A percentile compares a stretch with the other conserved stretches of the same genome.
Conservation (phyloP, 352 stramenopile species). For the Phytophthora colocasiae region DNA sequence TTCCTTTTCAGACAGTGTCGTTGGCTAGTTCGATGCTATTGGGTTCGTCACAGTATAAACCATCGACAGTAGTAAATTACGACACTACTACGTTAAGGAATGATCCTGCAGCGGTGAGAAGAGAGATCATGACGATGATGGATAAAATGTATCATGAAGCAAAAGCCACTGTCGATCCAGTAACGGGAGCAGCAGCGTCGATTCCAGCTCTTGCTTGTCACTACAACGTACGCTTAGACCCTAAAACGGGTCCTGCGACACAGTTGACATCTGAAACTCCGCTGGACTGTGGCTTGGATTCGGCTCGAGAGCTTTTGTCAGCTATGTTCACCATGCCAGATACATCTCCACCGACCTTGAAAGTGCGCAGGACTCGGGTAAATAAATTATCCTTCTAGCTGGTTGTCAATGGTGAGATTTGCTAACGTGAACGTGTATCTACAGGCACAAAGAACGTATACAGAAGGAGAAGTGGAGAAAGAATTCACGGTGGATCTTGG, state of each 20-base stretch:
- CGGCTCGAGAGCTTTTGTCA: slow-evolving; percentile 24
- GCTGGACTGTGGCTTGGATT: slow-evolving; percentile 32
- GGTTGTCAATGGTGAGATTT: too few relatives aligned
- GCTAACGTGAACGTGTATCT: not conserved
- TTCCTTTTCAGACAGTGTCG: slow-evolving; percentile 27
- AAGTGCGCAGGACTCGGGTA: slow-evolving; percentile 31
- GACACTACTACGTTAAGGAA: slow-evolving; percentile 3
- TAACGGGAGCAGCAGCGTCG: slow-evolving; percentile 30
- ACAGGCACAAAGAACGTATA: slow-evolving; percentile 24
- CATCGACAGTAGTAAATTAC: slow-evolving; percentile 1
- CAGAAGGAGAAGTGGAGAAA: slow-evolving; percentile 27
- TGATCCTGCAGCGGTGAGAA: slow-evolving; percentile 23
- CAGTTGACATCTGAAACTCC: slow-evolving; percentile 38
- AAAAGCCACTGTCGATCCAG: slow-evolving; percentile 24
- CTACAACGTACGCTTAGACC: slow-evolving; percentile 29
- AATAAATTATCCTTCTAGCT: not conserved
- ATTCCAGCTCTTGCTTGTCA: slow-evolving; percentile 31
- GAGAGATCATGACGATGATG: slow-evolving; percentile 33
- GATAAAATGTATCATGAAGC: slow-evolving; percentile 40
- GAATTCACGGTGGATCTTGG: slow-evolving; percentile 32
- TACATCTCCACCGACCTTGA: slow-evolving; percentile 14
- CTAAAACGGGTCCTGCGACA: slow-evolving; percentile 26
- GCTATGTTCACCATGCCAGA: slow-evolving; percentile 29
- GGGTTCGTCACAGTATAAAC: slow-evolving; percentile 12
- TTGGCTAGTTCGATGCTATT: slow-evolving; percentile 26